Evolutionary conservation across 495 filamentous ascomycete species (phyloP).

Genomic region (Penicillium cinerascens): DNA sequence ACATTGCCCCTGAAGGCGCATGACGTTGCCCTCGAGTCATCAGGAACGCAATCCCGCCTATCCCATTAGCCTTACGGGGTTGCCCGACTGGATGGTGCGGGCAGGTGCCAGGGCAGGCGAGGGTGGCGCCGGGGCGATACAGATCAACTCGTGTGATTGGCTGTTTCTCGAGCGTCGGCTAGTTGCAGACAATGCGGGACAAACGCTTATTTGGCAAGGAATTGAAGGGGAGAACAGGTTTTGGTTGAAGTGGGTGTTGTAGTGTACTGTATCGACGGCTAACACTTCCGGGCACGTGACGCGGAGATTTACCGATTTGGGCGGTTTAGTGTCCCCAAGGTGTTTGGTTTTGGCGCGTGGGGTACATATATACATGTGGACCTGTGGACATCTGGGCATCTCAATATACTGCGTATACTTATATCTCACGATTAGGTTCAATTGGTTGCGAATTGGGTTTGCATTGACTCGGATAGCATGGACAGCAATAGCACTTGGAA

Average conservation of each 20-base stretch:
- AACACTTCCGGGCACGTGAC: background rate
- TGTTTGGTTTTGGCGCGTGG: too few species aligned
- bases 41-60: slow-evolving; percentile 8
- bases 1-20: background rate
- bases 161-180: background rate
- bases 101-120: background rate
- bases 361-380: too few species aligned
- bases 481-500: slow-evolving; percentile 12
- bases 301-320: background rate
- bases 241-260: background rate
- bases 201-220: background rate
- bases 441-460: background rate
- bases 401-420: too few species aligned
- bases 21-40: slow-evolving; percentile 15
- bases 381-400: too few species aligned
- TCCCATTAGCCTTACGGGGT: background rate
- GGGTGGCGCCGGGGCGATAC: too few species aligned
- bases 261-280: background rate
- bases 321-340: background rate
- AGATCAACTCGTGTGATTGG: background rate
- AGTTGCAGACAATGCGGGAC: background rate
- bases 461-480: slow-evolving; percentile 11
- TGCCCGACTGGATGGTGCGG: background rate
- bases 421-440: too few species aligned
- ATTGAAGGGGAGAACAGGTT: background rate